Evolutionary conservation across 768 basidiomycete genomes (phyloP).

Genomic region (Mycena vulgaris): DNA sequence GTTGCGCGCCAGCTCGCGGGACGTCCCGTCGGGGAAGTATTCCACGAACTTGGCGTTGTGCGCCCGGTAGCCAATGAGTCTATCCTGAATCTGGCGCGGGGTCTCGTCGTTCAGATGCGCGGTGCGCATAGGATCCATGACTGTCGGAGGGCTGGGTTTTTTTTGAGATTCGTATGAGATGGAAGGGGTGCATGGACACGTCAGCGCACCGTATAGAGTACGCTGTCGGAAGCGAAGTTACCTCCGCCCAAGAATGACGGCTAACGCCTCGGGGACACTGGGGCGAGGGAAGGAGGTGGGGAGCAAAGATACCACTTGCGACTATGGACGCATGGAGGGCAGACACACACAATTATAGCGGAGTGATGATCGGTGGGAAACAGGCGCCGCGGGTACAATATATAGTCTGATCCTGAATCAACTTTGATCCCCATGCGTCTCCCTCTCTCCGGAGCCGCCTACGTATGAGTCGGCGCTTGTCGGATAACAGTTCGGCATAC

Average conservation of each 20-base stretch:
- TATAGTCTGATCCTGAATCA: slow-evolving; percentile 7
- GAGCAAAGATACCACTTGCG: neutral
- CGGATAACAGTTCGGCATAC: too few species aligned
- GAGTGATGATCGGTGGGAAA: slow-evolving; percentile 24
- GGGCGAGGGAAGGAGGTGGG: neutral
- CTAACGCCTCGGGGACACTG: neutral
- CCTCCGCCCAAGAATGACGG: neutral
- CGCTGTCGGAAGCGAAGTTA: neutral
- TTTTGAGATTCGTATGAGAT: neutral
- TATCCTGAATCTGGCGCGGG: slow-evolving; percentile 16
- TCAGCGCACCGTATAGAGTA: slow-evolving; percentile 10
- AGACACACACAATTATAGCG: neutral
- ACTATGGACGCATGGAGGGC: slow-evolving; percentile 11
- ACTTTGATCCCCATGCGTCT: too few species aligned
- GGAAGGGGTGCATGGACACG: neutral
- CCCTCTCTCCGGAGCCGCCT: neutral
- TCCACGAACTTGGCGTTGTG: slow-evolving; percentile 32
- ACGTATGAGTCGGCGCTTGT: too few species aligned
- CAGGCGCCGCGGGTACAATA: neutral
- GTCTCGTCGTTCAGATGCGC: slow-evolving; percentile 27
- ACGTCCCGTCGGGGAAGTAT: slow-evolving; percentile 29
- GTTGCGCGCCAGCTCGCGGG: slow-evolving; percentile 8
- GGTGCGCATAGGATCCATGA: slow-evolving; percentile 31
- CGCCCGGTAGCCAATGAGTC: slow-evolving; percentile 8
- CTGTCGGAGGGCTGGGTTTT: too few species aligned